phyloP scores from a whole-genome alignment of 345 rosid genomes.

The Stellera chamaejasme region DNA sequence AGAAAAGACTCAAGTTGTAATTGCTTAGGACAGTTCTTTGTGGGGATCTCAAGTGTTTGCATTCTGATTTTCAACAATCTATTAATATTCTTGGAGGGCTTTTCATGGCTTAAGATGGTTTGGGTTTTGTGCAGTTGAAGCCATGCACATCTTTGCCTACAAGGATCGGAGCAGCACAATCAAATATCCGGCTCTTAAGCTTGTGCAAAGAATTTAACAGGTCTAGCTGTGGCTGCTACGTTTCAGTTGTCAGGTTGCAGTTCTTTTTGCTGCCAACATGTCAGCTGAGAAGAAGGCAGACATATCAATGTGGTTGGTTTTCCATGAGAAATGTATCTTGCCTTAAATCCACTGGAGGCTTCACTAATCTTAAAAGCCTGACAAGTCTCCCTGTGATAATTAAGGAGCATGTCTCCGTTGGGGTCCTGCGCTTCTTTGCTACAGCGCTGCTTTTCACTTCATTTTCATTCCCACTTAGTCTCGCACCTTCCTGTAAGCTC shows the following conservation, averaged over 20 bases:
- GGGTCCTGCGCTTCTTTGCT: conserved; percentile 36
- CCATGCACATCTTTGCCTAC: conserved; percentile 24
- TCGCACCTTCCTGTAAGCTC: conserved; percentile 56
- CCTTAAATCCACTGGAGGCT: conserved; percentile 18
- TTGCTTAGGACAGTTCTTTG: too few species aligned
- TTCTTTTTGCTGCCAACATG: conserved; percentile 5
- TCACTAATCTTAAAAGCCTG: conserved; percentile 12
- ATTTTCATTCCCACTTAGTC: conserved; percentile 43
- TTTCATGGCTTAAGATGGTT: not conserved
- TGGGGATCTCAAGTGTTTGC: not conserved
- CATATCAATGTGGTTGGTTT: conserved; percentile 17
- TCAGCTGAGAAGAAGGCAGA: conserved; percentile 8
- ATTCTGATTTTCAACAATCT: not conserved
- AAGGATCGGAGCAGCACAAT: conserved; percentile 20
- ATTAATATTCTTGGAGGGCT: too few species aligned
- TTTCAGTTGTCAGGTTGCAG: conserved; percentile 2
- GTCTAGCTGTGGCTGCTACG: conserved; percentile 14
- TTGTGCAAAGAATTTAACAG: conserved; percentile 5
- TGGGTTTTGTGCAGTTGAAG: conserved; percentile 25
- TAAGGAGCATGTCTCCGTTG: conserved; percentile 31
- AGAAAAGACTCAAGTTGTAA: too few species aligned
- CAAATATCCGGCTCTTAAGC: conserved; percentile 15
- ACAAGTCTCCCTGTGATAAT: conserved; percentile 24
- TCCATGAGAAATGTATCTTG: conserved; percentile 13
- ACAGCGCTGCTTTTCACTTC: conserved; percentile 49